Conservation (phyloP, 1,284 basidiomycete genomes). For the Xerocomus minutiporus region DNA sequence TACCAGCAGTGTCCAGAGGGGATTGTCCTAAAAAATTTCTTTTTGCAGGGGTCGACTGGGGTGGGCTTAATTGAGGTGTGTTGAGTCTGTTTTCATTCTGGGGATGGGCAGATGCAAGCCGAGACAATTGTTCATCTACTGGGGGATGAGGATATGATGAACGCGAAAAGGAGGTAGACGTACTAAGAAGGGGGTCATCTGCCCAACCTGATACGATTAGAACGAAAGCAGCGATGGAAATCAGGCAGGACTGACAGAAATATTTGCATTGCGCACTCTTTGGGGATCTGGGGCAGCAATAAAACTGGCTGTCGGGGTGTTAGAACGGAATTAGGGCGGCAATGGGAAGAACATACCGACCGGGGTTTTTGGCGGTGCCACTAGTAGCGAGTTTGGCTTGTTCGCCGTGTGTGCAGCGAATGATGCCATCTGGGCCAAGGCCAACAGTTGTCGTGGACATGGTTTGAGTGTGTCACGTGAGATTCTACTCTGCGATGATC, state of each 20-base stretch:
- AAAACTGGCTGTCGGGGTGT: slow-evolving; percentile 31
- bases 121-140: neutral
- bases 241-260: slow-evolving; percentile 31
- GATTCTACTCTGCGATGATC: slow-evolving; percentile 22
- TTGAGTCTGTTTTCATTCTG: neutral
- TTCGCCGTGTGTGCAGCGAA: slow-evolving; percentile 31
- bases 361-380: slow-evolving; percentile 26
- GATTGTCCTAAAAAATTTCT: neutral
- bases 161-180: neutral
- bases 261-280: slow-evolving; percentile 31
- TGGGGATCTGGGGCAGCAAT: slow-evolving; percentile 19
- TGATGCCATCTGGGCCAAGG: slow-evolving; percentile 23
- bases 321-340: neutral
- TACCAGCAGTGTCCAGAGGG: neutral
- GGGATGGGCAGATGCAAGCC: no score
- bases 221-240: neutral
- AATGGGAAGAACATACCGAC: slow-evolving; percentile 27
- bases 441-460: slow-evolving; percentile 17
- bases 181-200: slow-evolving; percentile 29
- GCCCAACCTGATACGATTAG: slow-evolving; percentile 35
- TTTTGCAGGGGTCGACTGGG: neutral
- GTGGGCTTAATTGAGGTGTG: slow-evolving; percentile 3
- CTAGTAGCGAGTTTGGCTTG: slow-evolving; percentile 27
- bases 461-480: slow-evolving; percentile 16
- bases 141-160: neutral